These are phyloP conservation scores for Hawksworthiomyces lignivorus DNA, from an alignment of 2,329 filamentous ascomycete genomes.

Conservation along the genomic window DNA sequence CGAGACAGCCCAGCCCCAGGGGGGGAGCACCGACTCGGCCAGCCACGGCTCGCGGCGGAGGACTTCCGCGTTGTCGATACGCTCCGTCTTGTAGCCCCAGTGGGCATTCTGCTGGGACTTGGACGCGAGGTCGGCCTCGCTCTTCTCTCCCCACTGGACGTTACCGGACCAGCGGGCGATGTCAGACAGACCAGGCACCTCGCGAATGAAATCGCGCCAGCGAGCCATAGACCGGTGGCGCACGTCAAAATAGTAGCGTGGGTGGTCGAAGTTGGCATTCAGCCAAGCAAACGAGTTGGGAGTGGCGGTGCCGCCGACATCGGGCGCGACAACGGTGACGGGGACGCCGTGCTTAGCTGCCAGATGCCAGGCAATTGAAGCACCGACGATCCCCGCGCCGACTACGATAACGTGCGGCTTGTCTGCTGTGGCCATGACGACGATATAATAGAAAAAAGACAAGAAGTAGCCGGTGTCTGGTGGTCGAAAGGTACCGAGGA, in stretches of 20 bases:
- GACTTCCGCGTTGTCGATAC: constrained; percentile 14
- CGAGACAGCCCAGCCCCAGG: constrained; percentile 15
- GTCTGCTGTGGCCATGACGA: too few relatives aligned
- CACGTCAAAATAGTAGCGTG: constrained; percentile 22
- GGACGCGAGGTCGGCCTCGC: constrained; percentile 19
- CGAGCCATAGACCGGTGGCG: constrained; percentile 21
- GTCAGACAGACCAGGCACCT: constrained; percentile 17
- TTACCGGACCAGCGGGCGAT: constrained; percentile 20
- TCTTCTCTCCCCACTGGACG: constrained; percentile 18
- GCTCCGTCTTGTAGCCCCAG: constrained; percentile 22
- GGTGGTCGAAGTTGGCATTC: constrained; percentile 22
- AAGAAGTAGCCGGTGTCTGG: too few relatives aligned
- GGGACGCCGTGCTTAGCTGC: constrained; percentile 13
- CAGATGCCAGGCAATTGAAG: constrained; percentile 25
- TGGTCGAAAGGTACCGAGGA: too few relatives aligned
- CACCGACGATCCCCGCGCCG: constrained; percentile 20
- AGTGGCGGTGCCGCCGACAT: constrained; percentile 23
- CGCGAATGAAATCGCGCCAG: constrained; percentile 18
- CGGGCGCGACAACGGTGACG: constrained; percentile 22
- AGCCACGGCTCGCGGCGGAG: constrained; percentile 12
- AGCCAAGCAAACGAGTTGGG: constrained; percentile 26
- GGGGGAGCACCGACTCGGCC: constrained; percentile 12
- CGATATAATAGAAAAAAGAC: too few relatives aligned
- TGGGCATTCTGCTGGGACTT: constrained; percentile 15
- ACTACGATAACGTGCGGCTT: constrained; percentile 8